Evolutionary conservation across 768 basidiomycete genomes (phyloP).

Genomic region (Phaeolepiota aurea): DNA sequence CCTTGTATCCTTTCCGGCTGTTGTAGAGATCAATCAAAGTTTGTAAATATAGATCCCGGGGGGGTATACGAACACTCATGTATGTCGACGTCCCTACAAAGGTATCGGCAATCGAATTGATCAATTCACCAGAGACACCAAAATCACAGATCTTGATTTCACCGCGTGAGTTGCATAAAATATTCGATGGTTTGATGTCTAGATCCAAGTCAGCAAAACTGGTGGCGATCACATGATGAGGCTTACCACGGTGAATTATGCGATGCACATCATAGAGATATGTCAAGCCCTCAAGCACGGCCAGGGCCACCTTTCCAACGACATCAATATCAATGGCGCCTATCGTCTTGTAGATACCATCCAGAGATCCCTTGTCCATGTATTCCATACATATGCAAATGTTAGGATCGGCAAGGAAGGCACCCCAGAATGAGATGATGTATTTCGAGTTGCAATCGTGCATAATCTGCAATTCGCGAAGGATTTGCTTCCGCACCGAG

Average conservation of each 20-base stretch:
- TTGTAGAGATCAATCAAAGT: slow-evolving; percentile 7
- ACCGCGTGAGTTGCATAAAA: slow-evolving; percentile 87
- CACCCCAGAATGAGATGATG: slow-evolving; percentile 96
- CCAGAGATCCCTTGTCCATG: slow-evolving; percentile 90
- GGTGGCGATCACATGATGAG: slow-evolving; percentile 14
- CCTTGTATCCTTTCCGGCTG: slow-evolving; percentile 99
- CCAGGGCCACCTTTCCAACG: slow-evolving; percentile 89
- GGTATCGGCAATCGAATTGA: slow-evolving; percentile 98
- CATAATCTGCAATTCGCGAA: slow-evolving; percentile 98
- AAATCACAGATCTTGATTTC: slow-evolving; percentile 99
- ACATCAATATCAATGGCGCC: slow-evolving; percentile 91
- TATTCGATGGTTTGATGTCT: slow-evolving; percentile 99
- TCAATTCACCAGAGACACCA: slow-evolving; percentile 96
- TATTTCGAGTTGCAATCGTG: slow-evolving; percentile 90
- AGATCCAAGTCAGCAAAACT: slow-evolving; percentile 7
- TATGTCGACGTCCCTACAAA: slow-evolving; percentile 99
- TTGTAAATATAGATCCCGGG: no score
- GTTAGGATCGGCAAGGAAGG: slow-evolving; percentile 94
- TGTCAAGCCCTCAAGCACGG: slow-evolving; percentile 90
- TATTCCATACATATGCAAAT: slow-evolving; percentile 99
- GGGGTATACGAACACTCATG: slow-evolving; percentile 89
- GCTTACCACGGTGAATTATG: slow-evolving; percentile 95
- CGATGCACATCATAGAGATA: slow-evolving; percentile 97
- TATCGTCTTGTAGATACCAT: slow-evolving; percentile 93
- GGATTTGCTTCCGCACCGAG: slow-evolving; percentile 92